phyloP scores from a whole-genome alignment of 768 basidiomycete genomes.

The Lactarius evosmus region DNA sequence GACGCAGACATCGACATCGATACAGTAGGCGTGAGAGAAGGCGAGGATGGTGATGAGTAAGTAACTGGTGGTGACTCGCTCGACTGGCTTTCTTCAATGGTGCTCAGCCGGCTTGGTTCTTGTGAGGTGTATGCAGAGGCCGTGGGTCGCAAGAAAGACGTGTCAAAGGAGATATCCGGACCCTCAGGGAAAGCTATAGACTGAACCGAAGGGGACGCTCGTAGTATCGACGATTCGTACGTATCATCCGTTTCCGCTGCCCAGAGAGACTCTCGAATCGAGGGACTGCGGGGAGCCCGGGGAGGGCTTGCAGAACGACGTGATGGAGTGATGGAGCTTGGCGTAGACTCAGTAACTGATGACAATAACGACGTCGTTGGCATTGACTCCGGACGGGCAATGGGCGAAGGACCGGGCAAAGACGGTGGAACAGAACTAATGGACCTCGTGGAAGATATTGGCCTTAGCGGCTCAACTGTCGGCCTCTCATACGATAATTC shows the following conservation, averaged over 20 bases:
- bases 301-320: constrained; percentile 27
- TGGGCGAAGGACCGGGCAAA: constrained; percentile 32
- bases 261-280: constrained; percentile 50
- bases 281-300: constrained; percentile 36
- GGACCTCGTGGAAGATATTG: constrained; percentile 6
- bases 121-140: constrained; percentile 35
- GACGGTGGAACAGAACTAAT: constrained; percentile 5
- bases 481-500: constrained; percentile 1
- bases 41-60: constrained; percentile 42
- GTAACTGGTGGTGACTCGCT: constrained; percentile 31
- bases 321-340: constrained; percentile 17
- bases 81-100: constrained; percentile 29
- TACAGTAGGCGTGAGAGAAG: constrained; percentile 44
- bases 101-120: constrained; percentile 21
- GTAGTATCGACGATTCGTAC: constrained; percentile 74
- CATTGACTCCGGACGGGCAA: constrained; percentile 30
- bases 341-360: constrained; percentile 25
- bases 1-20: constrained; percentile 37
- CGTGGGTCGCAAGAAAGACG: constrained; percentile 68
- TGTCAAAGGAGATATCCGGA: constrained; percentile 65
- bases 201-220: constrained; percentile 62
- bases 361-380: constrained; percentile 28
- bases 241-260: constrained; percentile 61
- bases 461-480: neutral
- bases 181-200: constrained; percentile 54